A percentile compares a stretch with the other conserved stretches of the same genome.
These are phyloP conservation scores for Aciculoconidium aculeatum DNA, from an alignment of 805 yeast species.

Conservation along the genomic window DNA sequence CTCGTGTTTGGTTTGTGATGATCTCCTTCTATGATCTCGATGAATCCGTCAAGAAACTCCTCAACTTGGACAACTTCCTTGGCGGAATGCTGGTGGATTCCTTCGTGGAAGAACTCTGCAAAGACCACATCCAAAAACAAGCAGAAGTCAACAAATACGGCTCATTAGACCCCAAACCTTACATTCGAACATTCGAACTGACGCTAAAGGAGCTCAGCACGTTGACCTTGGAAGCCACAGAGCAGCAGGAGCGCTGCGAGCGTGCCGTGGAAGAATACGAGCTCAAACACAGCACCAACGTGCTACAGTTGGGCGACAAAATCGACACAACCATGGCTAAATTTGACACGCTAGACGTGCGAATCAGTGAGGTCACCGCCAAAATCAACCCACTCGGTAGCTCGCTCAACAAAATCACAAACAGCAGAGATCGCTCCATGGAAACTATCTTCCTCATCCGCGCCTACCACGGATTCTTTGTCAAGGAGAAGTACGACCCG, in stretches of 20 bases:
- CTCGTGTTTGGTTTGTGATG: too few species aligned
- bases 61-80: conserved; percentile 57
- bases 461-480: conserved; percentile 70
- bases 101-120: conserved; percentile 73
- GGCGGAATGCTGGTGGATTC: conserved; percentile 70
- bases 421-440: conserved; percentile 65
- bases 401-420: conserved; percentile 59
- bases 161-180: conserved; percentile 85
- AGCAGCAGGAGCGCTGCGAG: conserved; percentile 46
- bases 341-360: conserved; percentile 46
- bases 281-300: conserved; percentile 60
- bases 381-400: conserved; percentile 68
- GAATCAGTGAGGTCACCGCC: conserved; percentile 51
- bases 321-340: conserved; percentile 41
- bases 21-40: conserved; percentile 56
- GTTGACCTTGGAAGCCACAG: conserved; percentile 50
- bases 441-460: conserved; percentile 69
- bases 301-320: conserved; percentile 47
- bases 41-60: conserved; percentile 50
- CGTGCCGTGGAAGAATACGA: conserved; percentile 57
- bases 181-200: conserved; percentile 86
- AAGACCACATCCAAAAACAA: conserved; percentile 52
- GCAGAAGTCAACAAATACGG: conserved; percentile 47
- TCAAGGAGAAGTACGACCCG: conserved; percentile 49
- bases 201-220: conserved; percentile 66